Evolutionary conservation across 2,329 filamentous ascomycete genomes (phyloP).

Genomic region (Clarireedia monteithiana): DNA sequence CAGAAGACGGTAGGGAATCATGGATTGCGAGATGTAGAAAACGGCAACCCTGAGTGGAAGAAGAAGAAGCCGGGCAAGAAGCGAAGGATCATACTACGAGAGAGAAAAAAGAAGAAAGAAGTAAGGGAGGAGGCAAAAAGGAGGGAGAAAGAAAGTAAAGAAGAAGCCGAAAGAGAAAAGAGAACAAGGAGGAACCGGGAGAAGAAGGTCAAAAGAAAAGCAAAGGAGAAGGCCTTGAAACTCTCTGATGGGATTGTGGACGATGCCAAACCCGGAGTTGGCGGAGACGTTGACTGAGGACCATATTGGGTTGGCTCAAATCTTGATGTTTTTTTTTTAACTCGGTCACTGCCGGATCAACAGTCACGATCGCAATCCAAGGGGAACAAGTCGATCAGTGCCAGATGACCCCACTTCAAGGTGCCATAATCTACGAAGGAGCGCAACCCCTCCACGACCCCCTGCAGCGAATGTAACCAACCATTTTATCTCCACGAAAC

Average conservation of each 20-base stretch:
- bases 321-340: background rate
- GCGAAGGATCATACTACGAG: conserved; percentile 43
- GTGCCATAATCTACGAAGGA: conserved; percentile 7
- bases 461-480: conserved; percentile 4
- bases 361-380: background rate
- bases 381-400: background rate
- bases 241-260: conserved; percentile 14
- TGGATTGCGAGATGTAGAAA: conserved; percentile 6
- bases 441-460: background rate
- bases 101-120: conserved; percentile 34
- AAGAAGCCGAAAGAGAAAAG: conserved; percentile 50
- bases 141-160: conserved; percentile 40
- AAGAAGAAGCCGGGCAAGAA: conserved; percentile 50
- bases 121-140: conserved; percentile 29
- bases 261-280: background rate
- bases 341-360: conserved; percentile 4
- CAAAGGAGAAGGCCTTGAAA: conserved; percentile 50
- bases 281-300: conserved; percentile 5
- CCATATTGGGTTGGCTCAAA: background rate
- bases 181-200: conserved; percentile 53
- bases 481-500: background rate
- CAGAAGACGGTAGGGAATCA: conserved; percentile 23
- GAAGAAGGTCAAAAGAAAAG: conserved; percentile 51
- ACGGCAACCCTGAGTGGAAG: conserved; percentile 14
- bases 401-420: conserved; percentile 1